Base-by-base conservation (phyloP, 305 asterid species). In the Caryopteris hybrid region DNA sequence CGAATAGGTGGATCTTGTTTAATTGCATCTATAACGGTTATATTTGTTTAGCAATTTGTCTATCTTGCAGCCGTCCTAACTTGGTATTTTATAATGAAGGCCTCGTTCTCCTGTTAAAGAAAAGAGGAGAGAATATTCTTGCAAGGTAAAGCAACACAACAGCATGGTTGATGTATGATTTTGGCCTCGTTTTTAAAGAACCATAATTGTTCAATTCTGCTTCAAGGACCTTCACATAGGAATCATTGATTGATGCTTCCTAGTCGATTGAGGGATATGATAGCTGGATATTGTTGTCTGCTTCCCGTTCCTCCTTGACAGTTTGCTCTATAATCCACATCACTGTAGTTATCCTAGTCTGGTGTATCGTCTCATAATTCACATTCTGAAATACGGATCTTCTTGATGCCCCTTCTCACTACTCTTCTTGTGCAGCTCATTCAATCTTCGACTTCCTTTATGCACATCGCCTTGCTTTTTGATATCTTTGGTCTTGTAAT, bases 31-130 rank as follows among this genome's bases (percentile, higher is more conserved):
- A 16, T 85, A 65, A 57, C 80, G 76, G 91, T 82, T 83, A 79
- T 83, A 67, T 81, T 79, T 86, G 65, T 83, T 79, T 83, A 83
- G 89, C 81, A 78, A 78, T 83, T 78, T 79, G 80, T 83, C 77
- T 83, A 75, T 85, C 86, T 79, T 88, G 79, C 78, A 80, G 81
- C 85, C 81, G 76, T 69, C 80, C 96, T 89, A 89, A 89, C 93
- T 74, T 83, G 78, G 71, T 91, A 83, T 82, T 91, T 84, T 86
- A 71, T 86, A 83, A 86, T 86, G 98, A 94, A 94, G 99, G 99
- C 96, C 68, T 61, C 97, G 75, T 81, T 88, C 98, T 84, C 98
- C 99, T 75, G 91, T 85, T 68, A 92, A 83, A 85, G 96, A 81
- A 79, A 92, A 86, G 85, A 84, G 92, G 86, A 91, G 96, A 81